phyloP scores from a whole-genome alignment of 1,284 basidiomycete species.

The Leccinum angustisporum region DNA sequence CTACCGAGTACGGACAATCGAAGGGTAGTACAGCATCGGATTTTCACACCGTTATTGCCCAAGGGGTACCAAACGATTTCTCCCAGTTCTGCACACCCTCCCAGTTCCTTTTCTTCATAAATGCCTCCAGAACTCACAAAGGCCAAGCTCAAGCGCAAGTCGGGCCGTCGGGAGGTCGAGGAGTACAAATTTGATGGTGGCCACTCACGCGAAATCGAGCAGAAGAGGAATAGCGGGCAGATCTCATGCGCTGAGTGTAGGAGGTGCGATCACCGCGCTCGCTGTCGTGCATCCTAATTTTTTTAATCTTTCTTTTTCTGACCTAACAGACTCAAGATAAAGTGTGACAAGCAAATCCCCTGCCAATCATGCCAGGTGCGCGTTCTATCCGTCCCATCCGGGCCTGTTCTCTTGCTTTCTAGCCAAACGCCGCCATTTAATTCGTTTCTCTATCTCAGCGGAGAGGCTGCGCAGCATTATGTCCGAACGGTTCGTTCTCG shows the following conservation, averaged over 20 bases:
- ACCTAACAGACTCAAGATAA: slow-evolving; percentile 61
- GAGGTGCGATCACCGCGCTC: slow-evolving; percentile 50
- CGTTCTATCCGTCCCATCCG: not conserved
- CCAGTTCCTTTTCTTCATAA: not conserved
- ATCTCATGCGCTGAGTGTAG: slow-evolving; percentile 69
- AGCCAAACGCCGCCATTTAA: not conserved
- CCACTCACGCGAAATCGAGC: slow-evolving; percentile 53
- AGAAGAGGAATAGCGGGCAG: slow-evolving; percentile 48
- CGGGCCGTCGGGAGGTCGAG: slow-evolving; percentile 47
- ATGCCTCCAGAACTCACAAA: slow-evolving; percentile 54
- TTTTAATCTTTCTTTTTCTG: slow-evolving; percentile 20
- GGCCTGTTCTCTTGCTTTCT: not conserved
- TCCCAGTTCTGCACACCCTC: slow-evolving; percentile 17
- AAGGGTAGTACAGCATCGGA: slow-evolving; percentile 13
- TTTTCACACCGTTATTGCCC: slow-evolving; percentile 30
- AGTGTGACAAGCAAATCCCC: slow-evolving; percentile 75
- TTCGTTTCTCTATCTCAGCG: slow-evolving; percentile 34
- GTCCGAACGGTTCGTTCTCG: slow-evolving; percentile 58
- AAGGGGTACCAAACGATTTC: slow-evolving; percentile 1
- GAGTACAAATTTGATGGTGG: slow-evolving; percentile 49
- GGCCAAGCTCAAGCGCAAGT: slow-evolving; percentile 45
- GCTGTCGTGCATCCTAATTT: slow-evolving; percentile 11
- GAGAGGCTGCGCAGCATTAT: slow-evolving; percentile 65
- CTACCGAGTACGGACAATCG: slow-evolving; percentile 8
- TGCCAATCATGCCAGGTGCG: slow-evolving; percentile 66